Conservation (phyloP, 1,139 yeast genomes). For the Suhomyces taliae region DNA sequence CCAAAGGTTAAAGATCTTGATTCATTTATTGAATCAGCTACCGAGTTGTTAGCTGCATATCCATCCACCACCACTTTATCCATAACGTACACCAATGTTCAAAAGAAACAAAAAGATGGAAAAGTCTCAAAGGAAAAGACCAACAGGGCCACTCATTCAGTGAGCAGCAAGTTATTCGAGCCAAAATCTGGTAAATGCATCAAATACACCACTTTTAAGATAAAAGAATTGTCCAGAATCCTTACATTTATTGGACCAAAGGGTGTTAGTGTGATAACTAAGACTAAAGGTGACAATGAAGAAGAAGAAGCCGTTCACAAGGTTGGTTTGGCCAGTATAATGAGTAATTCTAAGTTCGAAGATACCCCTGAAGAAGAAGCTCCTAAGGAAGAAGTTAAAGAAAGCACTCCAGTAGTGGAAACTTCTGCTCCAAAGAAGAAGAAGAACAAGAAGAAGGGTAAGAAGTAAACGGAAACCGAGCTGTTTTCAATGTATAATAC, state of each 20-base stretch:
- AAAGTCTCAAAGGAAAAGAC: conserved; percentile 22
- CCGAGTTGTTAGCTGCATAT: conserved; percentile 36
- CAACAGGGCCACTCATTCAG: conserved; percentile 33
- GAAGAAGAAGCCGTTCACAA: conserved; percentile 20
- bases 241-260: conserved; percentile 84
- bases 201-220: conserved; percentile 59
- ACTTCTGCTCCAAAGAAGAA: conserved; percentile 12
- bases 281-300: conserved; percentile 12
- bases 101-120: conserved; percentile 25
- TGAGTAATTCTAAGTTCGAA: conserved; percentile 43
- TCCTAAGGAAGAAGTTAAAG: conserved; percentile 7
- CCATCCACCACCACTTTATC: conserved; percentile 42
- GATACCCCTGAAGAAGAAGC: conserved; percentile 13
- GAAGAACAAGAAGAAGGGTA: conserved; percentile 17
- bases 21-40: conserved; percentile 35
- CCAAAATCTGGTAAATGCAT: conserved; percentile 69
- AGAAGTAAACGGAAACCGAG: conserved; percentile 1
- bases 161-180: conserved; percentile 70
- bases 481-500: neutral
- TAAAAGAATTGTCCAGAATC: conserved; percentile 77
- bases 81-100: conserved; percentile 37
- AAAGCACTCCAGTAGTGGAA: conserved; percentile 6
- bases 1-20: conserved; percentile 24
- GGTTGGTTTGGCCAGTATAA: conserved; percentile 42
- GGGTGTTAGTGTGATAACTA: conserved; percentile 51